Evolutionary conservation across 257 asterid genomes (phyloP), one percentile per base, ranked within the genome.

Genomic region (Scutellaria minor): DNA sequence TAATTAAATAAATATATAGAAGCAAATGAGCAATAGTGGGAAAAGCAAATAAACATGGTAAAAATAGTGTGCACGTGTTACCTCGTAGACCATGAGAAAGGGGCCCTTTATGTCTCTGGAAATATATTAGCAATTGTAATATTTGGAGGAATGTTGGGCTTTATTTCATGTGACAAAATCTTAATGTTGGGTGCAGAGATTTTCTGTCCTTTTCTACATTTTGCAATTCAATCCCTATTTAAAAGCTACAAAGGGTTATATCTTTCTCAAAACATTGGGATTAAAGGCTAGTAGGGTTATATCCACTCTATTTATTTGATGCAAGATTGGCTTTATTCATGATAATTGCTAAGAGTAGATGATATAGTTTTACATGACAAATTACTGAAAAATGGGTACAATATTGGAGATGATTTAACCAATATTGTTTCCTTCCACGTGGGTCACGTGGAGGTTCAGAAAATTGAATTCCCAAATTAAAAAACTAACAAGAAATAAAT

Each of bases 51-150:
- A 58, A 44, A 52, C 58, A 63, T 56, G 61, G 66, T 51, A 42
- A 66, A 72, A 59, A 57, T 58, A 14, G 37, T 55, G 73, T 50
- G 81, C 81, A 80, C 84, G 81, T 80, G 84, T 80, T 75, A 15
- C 44, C 27, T 58, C 71, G 41, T 50, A 64, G 68, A 75, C 83
- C 83, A 60, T 66, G 67, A 56, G 31, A 52, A 65, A 24, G 61
- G 73, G 51, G 6, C 68, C 59, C 73, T 20, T 24, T 22, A 3
- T 15, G 31, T 31, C 13, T 7, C 27, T 11, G 2, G 5, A 1
- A 3, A 1, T n/a, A n/a, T 5, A 40, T 9, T 12, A 22, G 6
- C 6, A 15, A 14, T 66, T 41, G 56, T 61, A 44, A 44, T 75
- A 11, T 59, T 42, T 62, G 68, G 75, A 78, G 78, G 71, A 78